phyloP scores from a whole-genome alignment of 2,329 filamentous ascomycete genomes.

The Aspergillus novofumigatus region DNA sequence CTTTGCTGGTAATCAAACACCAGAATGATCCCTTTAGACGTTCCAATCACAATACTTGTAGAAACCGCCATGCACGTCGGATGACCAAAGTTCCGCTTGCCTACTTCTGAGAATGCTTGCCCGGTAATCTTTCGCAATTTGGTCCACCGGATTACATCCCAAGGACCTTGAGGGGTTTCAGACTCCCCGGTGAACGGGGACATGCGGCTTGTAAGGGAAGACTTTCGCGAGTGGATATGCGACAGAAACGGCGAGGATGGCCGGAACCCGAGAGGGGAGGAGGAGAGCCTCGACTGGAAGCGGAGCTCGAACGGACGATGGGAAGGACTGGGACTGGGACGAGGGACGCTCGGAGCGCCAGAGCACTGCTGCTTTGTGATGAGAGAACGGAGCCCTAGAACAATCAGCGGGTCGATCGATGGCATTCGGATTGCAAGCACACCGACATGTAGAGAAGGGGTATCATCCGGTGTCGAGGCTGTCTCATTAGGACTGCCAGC shows the following conservation, averaged over 20 bases:
- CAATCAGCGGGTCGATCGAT: constrained; percentile 45
- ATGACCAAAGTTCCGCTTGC: constrained; percentile 85
- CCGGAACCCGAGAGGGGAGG: constrained; percentile 58
- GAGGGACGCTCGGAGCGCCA: constrained; percentile 66
- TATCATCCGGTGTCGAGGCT: constrained; percentile 74
- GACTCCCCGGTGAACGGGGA: constrained; percentile 54
- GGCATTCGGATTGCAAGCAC: constrained; percentile 47
- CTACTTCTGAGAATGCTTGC: constrained; percentile 87
- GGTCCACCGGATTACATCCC: constrained; percentile 97
- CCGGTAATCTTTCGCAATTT: constrained; percentile 83
- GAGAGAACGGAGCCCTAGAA: constrained; percentile 51
- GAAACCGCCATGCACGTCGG: constrained; percentile 88
- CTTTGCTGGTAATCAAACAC: constrained; percentile 98
- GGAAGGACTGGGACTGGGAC: constrained; percentile 71
- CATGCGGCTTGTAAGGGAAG: constrained; percentile 70
- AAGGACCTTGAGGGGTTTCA: constrained; percentile 73
- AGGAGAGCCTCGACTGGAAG: constrained; percentile 81
- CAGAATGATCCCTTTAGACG: constrained; percentile 88
- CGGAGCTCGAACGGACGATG: constrained; percentile 91
- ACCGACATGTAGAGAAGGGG: constrained; percentile 74
- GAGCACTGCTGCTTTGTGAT: constrained; percentile 68
- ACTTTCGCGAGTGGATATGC: constrained; percentile 72
- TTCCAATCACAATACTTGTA: constrained; percentile 83
- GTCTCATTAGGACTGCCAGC: constrained; percentile 59
- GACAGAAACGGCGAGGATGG: constrained; percentile 74